Conservation (phyloP, 2,329 filamentous ascomycete species). For the Aspergillus jensenii region DNA sequence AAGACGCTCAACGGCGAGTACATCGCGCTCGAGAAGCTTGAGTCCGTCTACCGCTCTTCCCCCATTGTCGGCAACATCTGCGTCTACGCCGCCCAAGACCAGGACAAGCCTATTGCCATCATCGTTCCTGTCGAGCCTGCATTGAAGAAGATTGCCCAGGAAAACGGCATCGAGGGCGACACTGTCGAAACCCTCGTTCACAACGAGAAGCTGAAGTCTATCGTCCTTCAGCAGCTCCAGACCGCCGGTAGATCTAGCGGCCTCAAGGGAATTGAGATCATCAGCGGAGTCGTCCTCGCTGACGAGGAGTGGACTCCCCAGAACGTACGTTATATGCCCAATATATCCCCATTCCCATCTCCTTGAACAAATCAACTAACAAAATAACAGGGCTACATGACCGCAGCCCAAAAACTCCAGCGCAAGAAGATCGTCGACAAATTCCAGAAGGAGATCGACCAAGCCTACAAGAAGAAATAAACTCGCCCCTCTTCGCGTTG, state of each 20-base stretch:
- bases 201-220: conserved; percentile 42
- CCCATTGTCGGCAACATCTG: conserved; percentile 83
- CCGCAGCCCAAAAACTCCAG: conserved; percentile 72
- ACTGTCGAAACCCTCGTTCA: conserved; percentile 66
- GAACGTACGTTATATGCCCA: conserved; percentile 30
- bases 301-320: conserved; percentile 49
- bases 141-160: conserved; percentile 55
- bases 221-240: conserved; percentile 44
- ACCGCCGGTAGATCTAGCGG: conserved; percentile 35
- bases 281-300: conserved; percentile 45
- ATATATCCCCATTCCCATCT: neutral
- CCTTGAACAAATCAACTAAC: conserved; percentile 19
- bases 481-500: neutral
- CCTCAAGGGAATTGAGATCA: conserved; percentile 42
- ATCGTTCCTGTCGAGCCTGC: conserved; percentile 63
- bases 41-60: conserved; percentile 81
- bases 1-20: conserved; percentile 96
- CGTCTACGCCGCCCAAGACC: conserved; percentile 74
- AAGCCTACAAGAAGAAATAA: conserved; percentile 56
- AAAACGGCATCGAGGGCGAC: conserved; percentile 63
- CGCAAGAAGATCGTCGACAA: conserved; percentile 64
- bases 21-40: conserved; percentile 93
- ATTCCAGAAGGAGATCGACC: conserved; percentile 62
- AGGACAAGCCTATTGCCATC: conserved; percentile 78
- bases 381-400: conserved; percentile 58